Evolutionary conservation across 2,329 filamentous ascomycete species (phyloP).

Genomic region (Epichloe bromicola): DNA sequence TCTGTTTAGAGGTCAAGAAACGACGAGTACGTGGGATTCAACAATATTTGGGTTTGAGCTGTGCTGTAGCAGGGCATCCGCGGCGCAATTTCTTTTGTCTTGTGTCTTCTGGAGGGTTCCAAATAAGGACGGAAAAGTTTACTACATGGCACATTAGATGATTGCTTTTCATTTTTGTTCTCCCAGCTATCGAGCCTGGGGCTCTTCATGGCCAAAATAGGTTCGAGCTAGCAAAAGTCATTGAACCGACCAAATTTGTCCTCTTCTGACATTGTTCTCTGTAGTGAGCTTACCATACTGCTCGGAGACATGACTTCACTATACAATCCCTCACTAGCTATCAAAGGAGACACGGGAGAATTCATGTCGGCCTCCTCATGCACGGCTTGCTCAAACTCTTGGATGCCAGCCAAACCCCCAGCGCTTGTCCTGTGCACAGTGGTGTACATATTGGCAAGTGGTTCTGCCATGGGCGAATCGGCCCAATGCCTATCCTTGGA

Average conservation of each 20-base stretch:
- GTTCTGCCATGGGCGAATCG: background rate
- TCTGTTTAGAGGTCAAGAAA: background rate
- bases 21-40: background rate
- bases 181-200: background rate
- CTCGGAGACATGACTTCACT: conserved; percentile 8
- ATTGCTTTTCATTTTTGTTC: background rate
- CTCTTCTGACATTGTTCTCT: conserved; percentile 3
- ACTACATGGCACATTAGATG: background rate
- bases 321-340: conserved; percentile 5
- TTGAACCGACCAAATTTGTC: background rate
- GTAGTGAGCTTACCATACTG: conserved; percentile 2
- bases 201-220: background rate
- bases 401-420: background rate
- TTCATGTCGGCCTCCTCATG: conserved; percentile 2
- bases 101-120: background rate
- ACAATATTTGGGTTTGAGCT: background rate
- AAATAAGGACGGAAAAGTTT: background rate
- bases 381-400: conserved; percentile 1
- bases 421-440: background rate
- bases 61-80: background rate
- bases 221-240: background rate
- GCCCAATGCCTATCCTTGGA: background rate
- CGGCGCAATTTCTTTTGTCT: background rate
- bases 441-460: background rate
- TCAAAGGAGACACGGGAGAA: conserved; percentile 1